These are phyloP conservation scores for Tardiomyces digboiensis DNA, from an alignment of 1,139 yeast species.

Conservation along the genomic window DNA sequence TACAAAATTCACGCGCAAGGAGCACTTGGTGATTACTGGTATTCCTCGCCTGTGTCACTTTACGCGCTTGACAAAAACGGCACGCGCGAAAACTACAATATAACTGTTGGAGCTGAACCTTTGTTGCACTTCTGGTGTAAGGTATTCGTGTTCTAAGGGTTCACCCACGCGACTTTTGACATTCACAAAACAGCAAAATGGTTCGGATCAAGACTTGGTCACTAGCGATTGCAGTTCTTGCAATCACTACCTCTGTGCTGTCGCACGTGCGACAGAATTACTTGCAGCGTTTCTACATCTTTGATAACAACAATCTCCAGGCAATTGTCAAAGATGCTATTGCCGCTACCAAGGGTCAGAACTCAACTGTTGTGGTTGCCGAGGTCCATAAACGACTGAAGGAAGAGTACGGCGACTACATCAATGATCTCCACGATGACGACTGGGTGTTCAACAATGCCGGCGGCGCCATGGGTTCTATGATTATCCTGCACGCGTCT, in stretches of 20 bases:
- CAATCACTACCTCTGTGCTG: not conserved
- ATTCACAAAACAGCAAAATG: not conserved
- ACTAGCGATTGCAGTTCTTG: not conserved
- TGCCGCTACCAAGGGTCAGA: not conserved
- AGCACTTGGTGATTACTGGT: too few species aligned
- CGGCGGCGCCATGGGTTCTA: conserved; percentile 98
- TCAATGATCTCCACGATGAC: conserved; percentile 60
- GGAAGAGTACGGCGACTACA: conserved; percentile 53
- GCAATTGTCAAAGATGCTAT: not conserved
- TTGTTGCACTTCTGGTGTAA: too few species aligned
- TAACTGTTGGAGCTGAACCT: too few species aligned
- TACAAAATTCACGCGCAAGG: too few species aligned
- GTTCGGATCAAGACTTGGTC: not conserved
- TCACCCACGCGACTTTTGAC: too few species aligned
- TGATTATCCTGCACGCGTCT: conserved; percentile 95
- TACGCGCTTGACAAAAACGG: too few species aligned
- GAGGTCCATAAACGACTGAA: conserved; percentile 29
- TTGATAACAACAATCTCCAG: not conserved
- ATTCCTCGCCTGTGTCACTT: too few species aligned
- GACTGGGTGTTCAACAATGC: conserved; percentile 98
- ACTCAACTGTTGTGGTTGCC: not conserved
- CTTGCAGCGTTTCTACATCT: not conserved
- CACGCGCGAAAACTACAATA: too few species aligned
- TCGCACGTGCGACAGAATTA: not conserved
- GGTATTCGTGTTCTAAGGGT: too few species aligned